phyloP scores from a whole-genome alignment of 208 protist genomes.

The Crithidia sp. region DNA sequence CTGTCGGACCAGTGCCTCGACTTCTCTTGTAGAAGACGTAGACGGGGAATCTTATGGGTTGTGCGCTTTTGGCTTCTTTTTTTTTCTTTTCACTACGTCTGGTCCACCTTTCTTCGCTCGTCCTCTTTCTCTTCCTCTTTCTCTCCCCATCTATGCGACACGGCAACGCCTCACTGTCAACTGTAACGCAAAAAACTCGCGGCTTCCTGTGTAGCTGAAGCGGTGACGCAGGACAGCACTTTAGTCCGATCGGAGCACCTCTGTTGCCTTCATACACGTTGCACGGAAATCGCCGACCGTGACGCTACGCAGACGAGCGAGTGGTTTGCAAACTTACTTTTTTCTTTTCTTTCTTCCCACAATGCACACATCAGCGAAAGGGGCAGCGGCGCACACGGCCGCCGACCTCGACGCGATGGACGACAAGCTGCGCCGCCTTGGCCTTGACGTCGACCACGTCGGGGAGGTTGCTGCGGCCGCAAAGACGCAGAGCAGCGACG shows the following conservation, averaged over 20 bases:
- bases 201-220: no score
- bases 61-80: neutral
- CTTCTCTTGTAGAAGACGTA: no score
- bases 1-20: no score
- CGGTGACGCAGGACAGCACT: no score
- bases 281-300: no score
- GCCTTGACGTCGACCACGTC: constrained; percentile 44
- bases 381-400: constrained; percentile 43
- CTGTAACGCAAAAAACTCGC: no score
- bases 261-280: no score
- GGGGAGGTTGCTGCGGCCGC: neutral
- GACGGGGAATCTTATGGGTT: no score
- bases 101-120: neutral
- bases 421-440: constrained; percentile 74
- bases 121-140: neutral
- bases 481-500: constrained; percentile 22
- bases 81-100: neutral
- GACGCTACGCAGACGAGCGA: no score
- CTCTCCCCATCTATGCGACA: neutral
- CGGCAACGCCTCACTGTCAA: neutral
- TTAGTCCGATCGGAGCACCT: no score
- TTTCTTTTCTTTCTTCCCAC: no score
- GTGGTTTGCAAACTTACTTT: no score
- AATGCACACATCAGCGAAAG: constrained; percentile 8
- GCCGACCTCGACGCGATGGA: constrained; percentile 72